Evolutionary conservation across 768 basidiomycete species (phyloP), one percentile per base, ranked within the genome.

Genomic region (Boletus speciosus): DNA sequence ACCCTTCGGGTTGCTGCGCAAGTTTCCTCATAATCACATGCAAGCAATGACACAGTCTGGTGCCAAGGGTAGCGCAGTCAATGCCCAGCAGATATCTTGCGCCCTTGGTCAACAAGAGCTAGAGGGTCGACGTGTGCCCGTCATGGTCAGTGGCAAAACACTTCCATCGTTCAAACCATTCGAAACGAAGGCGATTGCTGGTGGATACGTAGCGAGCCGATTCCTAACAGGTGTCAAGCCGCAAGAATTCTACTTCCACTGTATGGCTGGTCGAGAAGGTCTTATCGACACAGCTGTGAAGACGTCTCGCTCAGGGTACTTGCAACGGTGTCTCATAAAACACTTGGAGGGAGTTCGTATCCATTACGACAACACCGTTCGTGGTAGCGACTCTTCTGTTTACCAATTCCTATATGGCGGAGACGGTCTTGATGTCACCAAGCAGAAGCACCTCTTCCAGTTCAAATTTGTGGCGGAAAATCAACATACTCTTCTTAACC

Each of bases 191-290:
- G 94, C 97, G 5, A 93, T 98, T 57, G 96, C 97, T 12, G 97
- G 97, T 65, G 97, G 97, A 8, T 99, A 96, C 70, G 91, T 99
- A 43, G 94, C 92, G 14, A 97, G 96, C 70, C 93, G 97, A 35
- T 99, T 99, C 81, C 81, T 99, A 77, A 98, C 97, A 7, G 97
- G 97, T 51, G 85, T 99, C 70, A 91, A 89, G 62, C 97, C 97
- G 0, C 97, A 99, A 69, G 97, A 99, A 71, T 99, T 98, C 74
- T 99, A 97, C 76, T 99, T 99, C 80, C 97, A 99, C 74, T 98
- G 97, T 68, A 99, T 99, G 97, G 97, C 97, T 54, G 97, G 97
- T 49, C 84, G 97, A 62, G 97, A 99, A 76, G 97, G 97, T 66
- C 81, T 99, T 37, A 99, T 99, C 65, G 97, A 99, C 66, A 99